A percentile compares a stretch with the other conserved stretches of the same genome.
Conservation (phyloP, 192 early-diverging fungal species). For the Podila epigama region DNA sequence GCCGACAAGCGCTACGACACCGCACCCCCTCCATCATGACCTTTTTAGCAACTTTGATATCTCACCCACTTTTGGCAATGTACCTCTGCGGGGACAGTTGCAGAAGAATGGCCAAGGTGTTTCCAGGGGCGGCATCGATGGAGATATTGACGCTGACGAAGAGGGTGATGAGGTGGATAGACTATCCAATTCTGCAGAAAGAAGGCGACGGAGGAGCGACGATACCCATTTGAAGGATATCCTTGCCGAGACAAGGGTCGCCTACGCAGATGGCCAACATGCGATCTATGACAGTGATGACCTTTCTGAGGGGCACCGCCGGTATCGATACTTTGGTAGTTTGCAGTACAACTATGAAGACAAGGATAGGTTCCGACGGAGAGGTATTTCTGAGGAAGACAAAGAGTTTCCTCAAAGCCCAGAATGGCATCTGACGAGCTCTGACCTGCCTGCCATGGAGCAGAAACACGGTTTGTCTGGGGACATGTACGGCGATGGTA, state of each 20-base stretch:
- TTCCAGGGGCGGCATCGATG: not conserved
- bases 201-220: not conserved
- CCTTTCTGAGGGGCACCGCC: not conserved
- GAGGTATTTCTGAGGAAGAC: not conserved
- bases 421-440: constrained; percentile 23
- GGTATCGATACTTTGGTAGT: constrained; percentile 1
- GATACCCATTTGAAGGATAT: constrained; percentile 4
- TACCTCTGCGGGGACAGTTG: too few relatives aligned
- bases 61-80: not conserved
- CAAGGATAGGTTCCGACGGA: not conserved
- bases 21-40: not conserved
- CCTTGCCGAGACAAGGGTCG: constrained; percentile 17
- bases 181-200: not conserved
- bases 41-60: not conserved
- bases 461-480: not conserved
- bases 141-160: not conserved
- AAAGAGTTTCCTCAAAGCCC: constrained; percentile 11
- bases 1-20: not conserved
- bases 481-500: not conserved
- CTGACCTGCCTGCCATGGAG: constrained; percentile 10
- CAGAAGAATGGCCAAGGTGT: too few relatives aligned
- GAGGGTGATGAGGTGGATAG: not conserved
- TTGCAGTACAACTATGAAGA: constrained; percentile 13
- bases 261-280: constrained; percentile 18
- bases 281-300: constrained; percentile 9